Evolutionary conservation across 371 early-diverging fungal species (phyloP), one percentile per base, ranked within the genome.

Genomic region (Mortierella sp.): DNA sequence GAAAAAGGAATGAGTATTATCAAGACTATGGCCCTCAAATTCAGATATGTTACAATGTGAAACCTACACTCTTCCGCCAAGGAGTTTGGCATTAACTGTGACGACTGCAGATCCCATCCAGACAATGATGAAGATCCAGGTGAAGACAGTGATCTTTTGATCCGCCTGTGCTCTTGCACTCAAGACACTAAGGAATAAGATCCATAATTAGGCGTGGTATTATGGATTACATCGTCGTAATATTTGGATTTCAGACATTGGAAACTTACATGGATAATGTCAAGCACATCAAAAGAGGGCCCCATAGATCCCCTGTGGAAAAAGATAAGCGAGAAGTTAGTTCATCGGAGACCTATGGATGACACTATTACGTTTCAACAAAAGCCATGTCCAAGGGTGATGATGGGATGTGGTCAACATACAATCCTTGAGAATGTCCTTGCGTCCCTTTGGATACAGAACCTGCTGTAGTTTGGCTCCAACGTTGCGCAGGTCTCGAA

Each of bases 51-150:
- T 5, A 67, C 1, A 32, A 24, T 21, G 15, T 32, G 40, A 52
- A 7, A 86, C 88, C 65, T 87, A 96, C 95, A 97, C 89, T 76
- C 91, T 88, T 15, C 97, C 97, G 33, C 98, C 97, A 19, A 98
- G 88, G 58, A 98, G 87, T 78, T 96, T 95, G 52, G 97, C 93
- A 84, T 98, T 98, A 53, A 97, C 77, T 5, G 97, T 97, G 36
- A 98, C 96, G 2, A 97, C 89, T n/a, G 92, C 94, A 13, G 97
- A 91, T 13, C 98, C 98, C 64, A 89, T 82, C 95, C 97, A 97
- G 36, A 97, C 93, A 79, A 97, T 94, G 36, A 94, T 92, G 83
- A 98, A 98, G 32, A 96, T 91, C 67, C 92, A 92, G 7, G 97
- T 95, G 73, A 98, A 98, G 38, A 96, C 94, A n/a, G 87, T 84